Base-by-base conservation (phyloP, 169 alveolate species). In the Cryptosporidium parvum region DNA sequence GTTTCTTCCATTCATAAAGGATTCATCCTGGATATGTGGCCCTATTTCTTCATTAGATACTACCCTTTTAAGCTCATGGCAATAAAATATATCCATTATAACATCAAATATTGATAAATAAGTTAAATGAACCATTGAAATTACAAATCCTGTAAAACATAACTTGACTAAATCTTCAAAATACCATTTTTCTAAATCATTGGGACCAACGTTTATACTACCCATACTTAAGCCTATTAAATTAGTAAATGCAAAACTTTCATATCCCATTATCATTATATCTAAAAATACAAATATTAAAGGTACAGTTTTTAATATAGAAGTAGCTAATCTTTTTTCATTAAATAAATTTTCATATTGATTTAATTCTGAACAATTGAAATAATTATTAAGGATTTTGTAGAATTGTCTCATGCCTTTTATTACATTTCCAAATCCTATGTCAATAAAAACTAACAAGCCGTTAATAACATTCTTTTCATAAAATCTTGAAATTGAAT, bases 11-110 rank as follows among this genome's bases (percentile, higher is more conserved):
- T 16, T 26, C 9, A 23, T 53, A 29, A 18, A 23, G 10, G 39
- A 8, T 26, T 5, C 4, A 7, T 73, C 70, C 12, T 18, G n/a
- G 37, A 0, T 51, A 3, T 56, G 45, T 12, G 52, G 3, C 23
- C 18, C 61, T 14, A 21, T 51, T 10, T 29, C 69, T 12, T 29
- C 48, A 48, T n/a, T 58, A 35, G n/a, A 9, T 12, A 59, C 59
- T 18, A 35, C 68, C 33, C 86, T 73, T 73, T 73, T 59, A 23
- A 80, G 69, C 26, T 80, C 89, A 65, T 80, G 75, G 31, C 89
- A 80, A 42, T 65, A 62, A 48, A 80, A 80, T 80, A 80, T 62
- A 62, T 80, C 89, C 18, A 80, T 65, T 37, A 80, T 61, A 0
- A 80, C 51, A 59, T 80, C 89, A 29, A 31, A 42, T 62, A 65